phyloP scores from a whole-genome alignment of 2,329 filamentous ascomycete species.

The Diaporthe sp. region DNA sequence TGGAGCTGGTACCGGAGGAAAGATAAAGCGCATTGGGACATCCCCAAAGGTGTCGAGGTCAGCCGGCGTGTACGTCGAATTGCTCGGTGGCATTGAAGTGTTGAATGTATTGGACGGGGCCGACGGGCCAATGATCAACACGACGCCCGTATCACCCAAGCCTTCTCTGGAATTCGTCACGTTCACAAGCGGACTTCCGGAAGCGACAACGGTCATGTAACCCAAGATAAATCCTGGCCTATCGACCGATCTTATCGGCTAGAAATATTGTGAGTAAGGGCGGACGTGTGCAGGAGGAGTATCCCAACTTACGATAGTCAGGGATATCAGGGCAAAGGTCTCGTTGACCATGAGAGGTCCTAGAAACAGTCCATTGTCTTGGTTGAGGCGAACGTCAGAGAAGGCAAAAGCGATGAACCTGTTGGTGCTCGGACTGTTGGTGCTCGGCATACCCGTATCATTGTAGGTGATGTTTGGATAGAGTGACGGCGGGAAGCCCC shows the following conservation, averaged over 20 bases:
- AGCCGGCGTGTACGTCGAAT: conserved; percentile 57
- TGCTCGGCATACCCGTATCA: conserved; percentile 56
- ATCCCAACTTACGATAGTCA: conserved; percentile 67
- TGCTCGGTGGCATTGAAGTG: conserved; percentile 58
- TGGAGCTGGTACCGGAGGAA: conserved; percentile 63
- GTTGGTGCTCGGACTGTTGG: conserved; percentile 54
- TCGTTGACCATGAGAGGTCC: conserved; percentile 82
- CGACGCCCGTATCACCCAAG: conserved; percentile 76
- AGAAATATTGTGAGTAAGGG: neutral
- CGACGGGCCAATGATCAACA: conserved; percentile 77
- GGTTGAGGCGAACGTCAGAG: conserved; percentile 62
- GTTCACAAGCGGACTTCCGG: conserved; percentile 73
- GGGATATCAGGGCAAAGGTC: conserved; percentile 80
- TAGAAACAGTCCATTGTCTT: conserved; percentile 73
- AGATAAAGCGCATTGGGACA: conserved; percentile 68
- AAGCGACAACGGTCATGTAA: conserved; percentile 85
- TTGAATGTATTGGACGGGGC: conserved; percentile 75
- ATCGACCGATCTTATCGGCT: conserved; percentile 78
- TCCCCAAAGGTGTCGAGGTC: conserved; percentile 54
- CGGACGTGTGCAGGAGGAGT: neutral
- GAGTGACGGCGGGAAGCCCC: conserved; percentile 78
- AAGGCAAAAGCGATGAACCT: conserved; percentile 63
- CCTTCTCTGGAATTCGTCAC: conserved; percentile 76
- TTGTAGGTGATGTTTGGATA: conserved; percentile 85
- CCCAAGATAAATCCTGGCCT: conserved; percentile 76